Evolutionary conservation across 345 rosid genomes (phyloP).

Genomic region (Pistacia atlantica): DNA sequence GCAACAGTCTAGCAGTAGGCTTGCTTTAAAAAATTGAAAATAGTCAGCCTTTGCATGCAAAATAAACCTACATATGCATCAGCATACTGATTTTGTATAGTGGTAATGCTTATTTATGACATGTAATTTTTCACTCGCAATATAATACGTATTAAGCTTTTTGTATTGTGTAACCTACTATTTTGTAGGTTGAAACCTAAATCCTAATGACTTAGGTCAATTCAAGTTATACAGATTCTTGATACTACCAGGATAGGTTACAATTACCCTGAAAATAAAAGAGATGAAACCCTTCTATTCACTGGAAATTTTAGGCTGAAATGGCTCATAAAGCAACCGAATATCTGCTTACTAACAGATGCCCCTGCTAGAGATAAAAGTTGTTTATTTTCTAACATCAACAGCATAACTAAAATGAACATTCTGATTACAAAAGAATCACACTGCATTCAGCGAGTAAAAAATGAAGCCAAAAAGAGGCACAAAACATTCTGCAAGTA

Average conservation of each 20-base stretch:
- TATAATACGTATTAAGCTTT: background rate
- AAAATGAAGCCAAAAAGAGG: background rate
- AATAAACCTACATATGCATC: background rate
- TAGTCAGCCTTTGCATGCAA: background rate
- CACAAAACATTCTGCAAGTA: conserved; percentile 3
- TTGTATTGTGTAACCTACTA: background rate
- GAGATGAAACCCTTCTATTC: background rate
- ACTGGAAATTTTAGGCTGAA: background rate
- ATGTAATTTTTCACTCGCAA: background rate
- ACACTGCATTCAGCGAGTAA: background rate
- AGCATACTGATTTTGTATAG: background rate
- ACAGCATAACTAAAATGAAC: background rate
- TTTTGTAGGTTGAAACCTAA: background rate
- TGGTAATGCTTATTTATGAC: background rate
- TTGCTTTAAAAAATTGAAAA: background rate
- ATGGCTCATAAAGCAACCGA: background rate
- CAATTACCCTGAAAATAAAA: background rate
- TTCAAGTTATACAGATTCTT: background rate
- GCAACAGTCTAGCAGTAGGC: background rate
- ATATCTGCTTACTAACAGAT: background rate
- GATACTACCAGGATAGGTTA: background rate
- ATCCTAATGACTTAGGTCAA: background rate
- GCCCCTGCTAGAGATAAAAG: background rate
- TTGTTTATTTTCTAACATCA: background rate
- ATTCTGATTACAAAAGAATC: background rate